These are phyloP conservation scores for Maudiozyma humilis DNA, from an alignment of 1,139 yeast genomes.

Conservation along the genomic window DNA sequence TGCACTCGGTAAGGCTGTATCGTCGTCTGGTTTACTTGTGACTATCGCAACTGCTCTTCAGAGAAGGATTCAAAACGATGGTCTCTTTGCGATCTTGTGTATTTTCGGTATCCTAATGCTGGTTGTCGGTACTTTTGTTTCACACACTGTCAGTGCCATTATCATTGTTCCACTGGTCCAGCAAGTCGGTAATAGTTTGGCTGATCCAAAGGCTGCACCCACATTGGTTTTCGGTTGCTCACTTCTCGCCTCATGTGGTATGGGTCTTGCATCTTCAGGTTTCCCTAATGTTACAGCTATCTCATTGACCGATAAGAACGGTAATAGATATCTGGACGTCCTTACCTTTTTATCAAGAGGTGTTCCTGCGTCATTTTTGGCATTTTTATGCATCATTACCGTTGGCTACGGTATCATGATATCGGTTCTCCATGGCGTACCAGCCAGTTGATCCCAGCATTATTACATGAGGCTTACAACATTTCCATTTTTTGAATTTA, in stretches of 20 bases:
- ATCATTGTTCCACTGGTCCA: slow-evolving; percentile 62
- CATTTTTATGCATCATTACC: slow-evolving; percentile 49
- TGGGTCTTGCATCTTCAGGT: slow-evolving; percentile 72
- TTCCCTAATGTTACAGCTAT: slow-evolving; percentile 77
- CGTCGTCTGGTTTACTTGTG: slow-evolving; percentile 57
- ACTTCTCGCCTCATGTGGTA: slow-evolving; percentile 61
- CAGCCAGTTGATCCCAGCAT: neutral
- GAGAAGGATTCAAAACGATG: slow-evolving; percentile 45
- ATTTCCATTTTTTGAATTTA: neutral
- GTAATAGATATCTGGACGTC: slow-evolving; percentile 58
- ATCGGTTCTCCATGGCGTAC: slow-evolving; percentile 22
- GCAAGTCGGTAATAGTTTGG: slow-evolving; percentile 55
- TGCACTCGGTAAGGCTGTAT: slow-evolving; percentile 65
- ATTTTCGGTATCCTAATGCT: slow-evolving; percentile 60
- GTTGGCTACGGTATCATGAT: slow-evolving; percentile 63
- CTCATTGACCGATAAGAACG: slow-evolving; percentile 65
- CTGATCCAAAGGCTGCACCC: slow-evolving; percentile 43
- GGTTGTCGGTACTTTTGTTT: slow-evolving; percentile 65
- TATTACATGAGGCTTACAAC: neutral
- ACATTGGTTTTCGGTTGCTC: slow-evolving; percentile 61
- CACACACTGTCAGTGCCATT: slow-evolving; percentile 71
- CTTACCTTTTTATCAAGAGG: slow-evolving; percentile 62
- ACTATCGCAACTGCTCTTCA: slow-evolving; percentile 57
- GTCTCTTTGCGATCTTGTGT: slow-evolving; percentile 51
- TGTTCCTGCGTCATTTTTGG: slow-evolving; percentile 54